Conservation (phyloP, 768 basidiomycete genomes). For the Galerina marginata region DNA sequence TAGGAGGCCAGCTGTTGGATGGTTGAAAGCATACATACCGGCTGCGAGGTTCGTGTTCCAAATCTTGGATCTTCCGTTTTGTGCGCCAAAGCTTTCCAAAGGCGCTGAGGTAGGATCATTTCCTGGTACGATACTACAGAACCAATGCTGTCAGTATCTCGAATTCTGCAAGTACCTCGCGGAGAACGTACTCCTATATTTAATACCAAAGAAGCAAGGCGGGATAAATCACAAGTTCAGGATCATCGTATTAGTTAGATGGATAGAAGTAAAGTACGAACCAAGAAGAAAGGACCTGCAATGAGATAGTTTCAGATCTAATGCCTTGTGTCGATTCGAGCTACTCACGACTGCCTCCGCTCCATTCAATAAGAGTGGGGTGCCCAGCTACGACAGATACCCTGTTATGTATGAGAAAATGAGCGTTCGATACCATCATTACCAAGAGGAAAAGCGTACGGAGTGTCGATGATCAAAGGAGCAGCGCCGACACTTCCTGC, state of each 20-base stretch:
- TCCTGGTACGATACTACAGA: neutral
- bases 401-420: neutral
- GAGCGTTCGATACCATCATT: neutral
- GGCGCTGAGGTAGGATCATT: neutral
- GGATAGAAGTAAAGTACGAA: neutral
- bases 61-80: neutral
- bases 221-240: neutral
- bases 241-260: neutral
- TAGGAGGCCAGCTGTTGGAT: no score
- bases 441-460: neutral
- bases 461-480: neutral
- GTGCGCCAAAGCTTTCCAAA: neutral
- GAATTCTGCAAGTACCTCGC: neutral
- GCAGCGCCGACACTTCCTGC: neutral
- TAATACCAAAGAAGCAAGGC: neutral
- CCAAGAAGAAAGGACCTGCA: conserved; percentile 9
- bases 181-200: neutral
- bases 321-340: neutral
- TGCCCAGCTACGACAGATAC: neutral
- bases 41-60: neutral
- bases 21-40: neutral
- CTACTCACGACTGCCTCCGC: conserved; percentile 8
- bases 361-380: conserved; percentile 1
- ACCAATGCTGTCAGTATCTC: neutral
- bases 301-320: neutral